A percentile compares a stretch with the other conserved stretches of the same genome.
Evolutionary conservation across 2,329 filamentous ascomycete genomes (phyloP).

Genomic region (Calonectria hongkongensis): DNA sequence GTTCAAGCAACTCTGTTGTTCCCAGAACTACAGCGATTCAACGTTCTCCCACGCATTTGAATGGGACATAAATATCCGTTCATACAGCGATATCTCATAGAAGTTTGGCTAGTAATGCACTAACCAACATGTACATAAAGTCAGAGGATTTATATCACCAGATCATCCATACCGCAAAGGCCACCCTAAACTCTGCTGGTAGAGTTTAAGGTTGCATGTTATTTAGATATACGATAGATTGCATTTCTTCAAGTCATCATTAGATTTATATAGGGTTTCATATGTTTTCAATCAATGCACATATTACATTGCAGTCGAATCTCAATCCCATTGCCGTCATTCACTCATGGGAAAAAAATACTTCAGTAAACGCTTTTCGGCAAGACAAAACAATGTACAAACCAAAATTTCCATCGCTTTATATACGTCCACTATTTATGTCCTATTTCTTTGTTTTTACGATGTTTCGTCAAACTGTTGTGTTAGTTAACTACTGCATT

Average conservation of each 20-base stretch:
- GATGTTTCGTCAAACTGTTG: too few relatives aligned
- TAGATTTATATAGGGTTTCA: not conserved
- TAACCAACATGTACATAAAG: not conserved
- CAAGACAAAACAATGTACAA: too few relatives aligned
- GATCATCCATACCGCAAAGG: not conserved
- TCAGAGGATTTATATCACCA: not conserved
- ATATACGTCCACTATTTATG: too few relatives aligned
- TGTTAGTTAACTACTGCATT: too few relatives aligned
- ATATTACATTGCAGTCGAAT: too few relatives aligned
- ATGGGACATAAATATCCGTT: too few relatives aligned
- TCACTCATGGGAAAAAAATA: too few relatives aligned
- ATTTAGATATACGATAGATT: not conserved
- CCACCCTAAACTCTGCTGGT: not conserved
- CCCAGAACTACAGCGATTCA: slow-evolving; percentile 10
- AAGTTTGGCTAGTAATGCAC: too few relatives aligned
- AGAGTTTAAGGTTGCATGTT: not conserved
- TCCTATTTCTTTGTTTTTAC: too few relatives aligned
- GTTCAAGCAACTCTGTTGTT: not conserved
- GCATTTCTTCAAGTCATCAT: not conserved
- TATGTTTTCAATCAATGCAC: not conserved
- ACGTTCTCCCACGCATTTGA: not conserved
- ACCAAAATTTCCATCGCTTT: too few relatives aligned
- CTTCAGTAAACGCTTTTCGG: too few relatives aligned
- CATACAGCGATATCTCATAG: not conserved
- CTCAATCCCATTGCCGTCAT: too few relatives aligned